Percentiles rank a stretch among this genome's conserved stretches.
Conservation (phyloP, 169 alveolate species). For the Cyclospora cayetanensis region DNA sequence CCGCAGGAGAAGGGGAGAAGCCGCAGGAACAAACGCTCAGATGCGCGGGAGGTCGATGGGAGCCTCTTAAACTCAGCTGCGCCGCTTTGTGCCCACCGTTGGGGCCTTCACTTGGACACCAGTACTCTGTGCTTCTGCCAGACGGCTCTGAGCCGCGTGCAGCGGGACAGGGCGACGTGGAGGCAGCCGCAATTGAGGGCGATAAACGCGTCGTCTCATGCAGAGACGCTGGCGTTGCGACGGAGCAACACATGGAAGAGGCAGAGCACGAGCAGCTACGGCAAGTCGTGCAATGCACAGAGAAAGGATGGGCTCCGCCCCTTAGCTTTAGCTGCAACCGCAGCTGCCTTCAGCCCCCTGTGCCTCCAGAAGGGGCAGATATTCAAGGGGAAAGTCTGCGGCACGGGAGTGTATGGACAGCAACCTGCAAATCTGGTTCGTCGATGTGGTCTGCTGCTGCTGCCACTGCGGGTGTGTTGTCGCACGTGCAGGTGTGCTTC, state of each 20-base stretch:
- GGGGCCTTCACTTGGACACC: constrained; percentile 55
- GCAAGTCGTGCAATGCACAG: constrained; percentile 34
- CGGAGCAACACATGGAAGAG: not conserved
- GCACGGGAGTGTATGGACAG: constrained; percentile 50
- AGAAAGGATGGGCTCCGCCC: constrained; percentile 11
- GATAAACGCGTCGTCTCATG: constrained; percentile 41
- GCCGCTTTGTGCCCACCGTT: constrained; percentile 77
- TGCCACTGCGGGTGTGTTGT: not conserved
- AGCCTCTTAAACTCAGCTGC: constrained; percentile 73
- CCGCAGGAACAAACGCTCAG: constrained; percentile 69
- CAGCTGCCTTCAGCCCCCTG: constrained; percentile 40
- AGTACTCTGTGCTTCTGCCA: not conserved
- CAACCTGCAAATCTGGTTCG: constrained; percentile 18
- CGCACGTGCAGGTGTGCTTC: no score
- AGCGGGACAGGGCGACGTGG: not conserved
- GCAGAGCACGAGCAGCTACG: not conserved
- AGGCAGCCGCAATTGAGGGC: constrained; percentile 68
- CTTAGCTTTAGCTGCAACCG: constrained; percentile 18
- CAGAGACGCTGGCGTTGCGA: not conserved
- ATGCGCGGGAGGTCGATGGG: constrained; percentile 77
- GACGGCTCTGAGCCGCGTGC: not conserved
- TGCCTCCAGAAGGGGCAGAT: constrained; percentile 2
- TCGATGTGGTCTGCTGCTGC: not conserved
- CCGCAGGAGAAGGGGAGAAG: not conserved
- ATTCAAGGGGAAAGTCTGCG: constrained; percentile 27